phyloP scores from a whole-genome alignment of 2,329 filamentous ascomycete species.

The Phialocephala sp. region DNA sequence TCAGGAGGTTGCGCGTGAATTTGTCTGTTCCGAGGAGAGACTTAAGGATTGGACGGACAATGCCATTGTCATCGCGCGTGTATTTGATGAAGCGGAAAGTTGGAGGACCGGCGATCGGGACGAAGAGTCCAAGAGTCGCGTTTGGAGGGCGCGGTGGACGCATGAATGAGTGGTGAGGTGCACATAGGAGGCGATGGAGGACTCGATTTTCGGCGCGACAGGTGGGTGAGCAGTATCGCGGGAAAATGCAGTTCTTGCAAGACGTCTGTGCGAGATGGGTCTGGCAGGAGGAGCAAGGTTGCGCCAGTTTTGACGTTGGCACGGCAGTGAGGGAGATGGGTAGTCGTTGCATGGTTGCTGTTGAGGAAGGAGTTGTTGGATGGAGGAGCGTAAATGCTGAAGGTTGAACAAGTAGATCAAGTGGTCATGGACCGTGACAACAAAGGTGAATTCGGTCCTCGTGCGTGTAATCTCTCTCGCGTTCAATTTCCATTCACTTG shows the following conservation, averaged over 20 bases:
- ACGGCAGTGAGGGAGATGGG: neutral
- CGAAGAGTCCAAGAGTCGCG: neutral
- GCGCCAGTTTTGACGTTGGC: neutral
- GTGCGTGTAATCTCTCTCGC: too few relatives aligned
- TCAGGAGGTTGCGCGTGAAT: neutral
- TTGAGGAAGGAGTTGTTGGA: neutral
- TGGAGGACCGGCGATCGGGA: neutral
- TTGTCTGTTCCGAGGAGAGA: neutral
- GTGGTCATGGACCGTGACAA: neutral
- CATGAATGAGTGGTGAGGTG: neutral
- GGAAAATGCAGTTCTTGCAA: neutral
- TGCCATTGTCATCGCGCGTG: neutral
- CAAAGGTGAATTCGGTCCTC: neutral
- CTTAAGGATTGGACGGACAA: neutral
- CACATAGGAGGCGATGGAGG: neutral
- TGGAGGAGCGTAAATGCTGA: neutral
- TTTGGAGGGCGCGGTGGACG: neutral
- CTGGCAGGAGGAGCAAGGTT: neutral
- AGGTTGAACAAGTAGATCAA: neutral
- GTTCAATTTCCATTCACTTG: too few relatives aligned
- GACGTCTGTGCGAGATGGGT: neutral
- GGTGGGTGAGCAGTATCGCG: neutral
- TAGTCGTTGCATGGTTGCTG: neutral
- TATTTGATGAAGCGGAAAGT: neutral
- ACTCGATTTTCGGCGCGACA: neutral